phyloP scores from a whole-genome alignment of 225 moss, liverwort and hornwort genomes.

The Pseudoscleropodium purum region DNA sequence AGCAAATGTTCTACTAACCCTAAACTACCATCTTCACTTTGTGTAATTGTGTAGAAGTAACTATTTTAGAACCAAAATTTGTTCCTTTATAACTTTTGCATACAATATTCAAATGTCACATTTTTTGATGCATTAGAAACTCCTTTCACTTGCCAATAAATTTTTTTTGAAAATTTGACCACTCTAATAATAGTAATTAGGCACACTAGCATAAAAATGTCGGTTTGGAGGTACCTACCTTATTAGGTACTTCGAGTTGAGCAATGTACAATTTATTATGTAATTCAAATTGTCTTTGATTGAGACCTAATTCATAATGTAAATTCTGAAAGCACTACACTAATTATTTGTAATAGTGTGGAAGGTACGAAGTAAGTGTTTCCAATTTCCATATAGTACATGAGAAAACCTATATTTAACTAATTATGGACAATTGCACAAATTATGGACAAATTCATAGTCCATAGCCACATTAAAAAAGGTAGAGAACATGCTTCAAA shows the following conservation, averaged over 20 bases:
- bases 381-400: rapidly evolving
- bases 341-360: not conserved
- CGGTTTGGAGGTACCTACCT: not conserved
- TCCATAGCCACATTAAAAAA: no score
- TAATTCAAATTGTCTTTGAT: not conserved
- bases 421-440: no score
- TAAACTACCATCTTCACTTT: not conserved
- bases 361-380: no score
- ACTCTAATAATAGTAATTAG: not conserved
- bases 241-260: not conserved
- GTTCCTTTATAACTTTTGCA: not conserved
- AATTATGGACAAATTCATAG: no score
- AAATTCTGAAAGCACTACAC: not conserved
- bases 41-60: not conserved
- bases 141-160: not conserved
- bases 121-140: not conserved
- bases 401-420: no score
- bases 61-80: not conserved
- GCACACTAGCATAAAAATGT: not conserved
- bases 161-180: not conserved
- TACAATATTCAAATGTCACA: not conserved
- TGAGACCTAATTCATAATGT: not conserved
- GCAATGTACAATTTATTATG: no score
- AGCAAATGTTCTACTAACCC: rapidly evolving
- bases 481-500: no score